phyloP scores from a whole-genome alignment of 1,284 basidiomycete genomes.

The Cryptococcus deneoformans region DNA sequence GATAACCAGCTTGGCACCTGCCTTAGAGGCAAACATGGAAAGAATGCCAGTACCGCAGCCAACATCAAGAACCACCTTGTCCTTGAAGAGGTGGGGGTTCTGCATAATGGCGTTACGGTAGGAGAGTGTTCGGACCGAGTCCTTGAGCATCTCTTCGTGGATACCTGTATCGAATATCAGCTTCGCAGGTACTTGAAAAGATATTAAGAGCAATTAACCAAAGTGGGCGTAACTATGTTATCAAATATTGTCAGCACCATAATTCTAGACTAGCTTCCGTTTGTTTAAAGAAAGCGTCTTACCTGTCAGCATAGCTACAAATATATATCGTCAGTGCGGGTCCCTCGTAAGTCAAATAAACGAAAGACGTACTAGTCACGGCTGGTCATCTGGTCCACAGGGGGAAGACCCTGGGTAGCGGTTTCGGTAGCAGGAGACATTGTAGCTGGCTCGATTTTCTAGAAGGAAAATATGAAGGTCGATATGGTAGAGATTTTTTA shows the following conservation, averaged over 20 bases:
- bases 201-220: constrained; percentile 55
- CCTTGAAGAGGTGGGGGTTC: constrained; percentile 93
- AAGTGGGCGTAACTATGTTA: constrained; percentile 82
- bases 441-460: neutral
- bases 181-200: neutral
- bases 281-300: constrained; percentile 3
- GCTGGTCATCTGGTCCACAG: constrained; percentile 44
- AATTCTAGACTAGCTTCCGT: constrained; percentile 32
- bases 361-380: constrained; percentile 45
- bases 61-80: constrained; percentile 94
- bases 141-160: constrained; percentile 99
- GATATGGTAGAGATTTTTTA: too few species aligned
- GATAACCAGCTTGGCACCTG: constrained; percentile 93
- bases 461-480: too few species aligned
- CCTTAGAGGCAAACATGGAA: constrained; percentile 97
- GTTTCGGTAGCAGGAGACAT: constrained; percentile 14
- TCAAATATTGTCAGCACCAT: neutral
- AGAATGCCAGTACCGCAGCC: constrained; percentile 99
- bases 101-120: constrained; percentile 95
- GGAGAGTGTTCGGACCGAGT: constrained; percentile 89
- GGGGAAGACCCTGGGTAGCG: constrained; percentile 32
- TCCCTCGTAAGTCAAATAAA: neutral
- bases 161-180: constrained; percentile 55
- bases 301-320: constrained; percentile 42
- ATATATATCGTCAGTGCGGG: neutral